These are phyloP conservation scores for Spiromastix sp. DNA, from an alignment of 2,329 filamentous ascomycete species.

Conservation along the genomic window DNA sequence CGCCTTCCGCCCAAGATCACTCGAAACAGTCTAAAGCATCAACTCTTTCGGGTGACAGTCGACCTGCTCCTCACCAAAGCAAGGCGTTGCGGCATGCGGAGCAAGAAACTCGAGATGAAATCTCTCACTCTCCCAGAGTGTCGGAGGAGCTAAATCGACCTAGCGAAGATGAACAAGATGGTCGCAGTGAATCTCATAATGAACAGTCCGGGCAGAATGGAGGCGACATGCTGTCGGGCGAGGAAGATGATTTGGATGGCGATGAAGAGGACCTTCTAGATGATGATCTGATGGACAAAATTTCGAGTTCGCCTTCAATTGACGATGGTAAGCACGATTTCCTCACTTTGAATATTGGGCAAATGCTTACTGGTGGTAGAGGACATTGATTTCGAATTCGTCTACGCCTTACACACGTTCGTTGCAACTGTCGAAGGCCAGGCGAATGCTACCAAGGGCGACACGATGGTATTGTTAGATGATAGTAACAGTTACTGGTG, in stretches of 20 bases:
- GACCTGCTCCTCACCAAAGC: conserved; percentile 71
- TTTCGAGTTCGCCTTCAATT: conserved; percentile 96
- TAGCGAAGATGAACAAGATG: conserved; percentile 22
- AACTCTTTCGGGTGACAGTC: conserved; percentile 41
- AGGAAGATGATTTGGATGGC: conserved; percentile 24
- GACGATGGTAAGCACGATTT: conserved; percentile 77
- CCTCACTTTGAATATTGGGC: conserved; percentile 21
- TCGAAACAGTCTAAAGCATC: conserved; percentile 44
- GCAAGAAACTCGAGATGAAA: conserved; percentile 65
- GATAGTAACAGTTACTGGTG: conserved; percentile 99
- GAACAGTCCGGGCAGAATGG: conserved; percentile 3
- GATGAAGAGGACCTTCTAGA: conserved; percentile 63
- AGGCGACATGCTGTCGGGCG: conserved; percentile 12
- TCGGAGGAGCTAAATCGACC: conserved; percentile 43
- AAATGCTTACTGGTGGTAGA: conserved; percentile 65
- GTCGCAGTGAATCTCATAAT: conserved; percentile 21
- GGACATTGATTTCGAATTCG: conserved; percentile 99
- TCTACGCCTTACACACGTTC: conserved; percentile 96
- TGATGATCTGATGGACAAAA: conserved; percentile 96
- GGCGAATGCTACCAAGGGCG: conserved; percentile 94
- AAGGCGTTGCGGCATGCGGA: conserved; percentile 71
- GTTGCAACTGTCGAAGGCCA: conserved; percentile 96
- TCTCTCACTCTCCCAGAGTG: conserved; percentile 52
- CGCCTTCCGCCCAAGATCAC: conserved; percentile 79
- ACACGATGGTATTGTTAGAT: conserved; percentile 96